Evolutionary conservation across 495 filamentous ascomycete genomes (phyloP).

Genomic region (Neurospora sp.): DNA sequence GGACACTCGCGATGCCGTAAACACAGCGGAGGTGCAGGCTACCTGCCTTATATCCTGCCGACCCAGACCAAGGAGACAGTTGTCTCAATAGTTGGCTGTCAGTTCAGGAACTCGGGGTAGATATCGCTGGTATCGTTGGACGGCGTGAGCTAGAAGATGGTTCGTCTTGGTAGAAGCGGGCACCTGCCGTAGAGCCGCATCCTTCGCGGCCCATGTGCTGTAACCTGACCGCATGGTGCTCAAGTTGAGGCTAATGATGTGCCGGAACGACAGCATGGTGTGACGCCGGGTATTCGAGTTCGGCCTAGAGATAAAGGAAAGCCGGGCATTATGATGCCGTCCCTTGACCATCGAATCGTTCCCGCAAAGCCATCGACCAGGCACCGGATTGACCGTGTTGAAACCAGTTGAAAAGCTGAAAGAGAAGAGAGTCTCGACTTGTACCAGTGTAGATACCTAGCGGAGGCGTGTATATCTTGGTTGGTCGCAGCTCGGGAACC

Average conservation of each 20-base stretch:
- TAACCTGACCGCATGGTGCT: neutral
- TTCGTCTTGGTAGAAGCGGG: neutral
- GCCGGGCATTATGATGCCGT: neutral
- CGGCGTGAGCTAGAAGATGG: neutral
- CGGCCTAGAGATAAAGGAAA: neutral
- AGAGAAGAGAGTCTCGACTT: neutral
- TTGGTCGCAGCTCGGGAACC: neutral
- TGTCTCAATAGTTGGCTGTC: neutral
- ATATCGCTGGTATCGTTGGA: neutral
- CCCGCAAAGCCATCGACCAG: neutral
- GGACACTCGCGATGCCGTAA: neutral
- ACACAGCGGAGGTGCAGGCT: neutral
- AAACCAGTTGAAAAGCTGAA: neutral
- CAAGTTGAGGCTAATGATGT: neutral
- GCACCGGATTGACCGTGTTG: neutral
- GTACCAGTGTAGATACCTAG: neutral
- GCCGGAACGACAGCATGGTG: neutral
- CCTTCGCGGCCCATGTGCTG: neutral
- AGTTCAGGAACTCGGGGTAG: neutral
- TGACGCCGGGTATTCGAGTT: neutral
- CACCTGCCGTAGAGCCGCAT: neutral
- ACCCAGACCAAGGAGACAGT: neutral
- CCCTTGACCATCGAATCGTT: neutral
- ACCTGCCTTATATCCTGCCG: neutral
- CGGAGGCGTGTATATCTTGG: neutral